Conservation (phyloP, 2,329 filamentous ascomycete genomes). For the Fusarium irregulare region DNA sequence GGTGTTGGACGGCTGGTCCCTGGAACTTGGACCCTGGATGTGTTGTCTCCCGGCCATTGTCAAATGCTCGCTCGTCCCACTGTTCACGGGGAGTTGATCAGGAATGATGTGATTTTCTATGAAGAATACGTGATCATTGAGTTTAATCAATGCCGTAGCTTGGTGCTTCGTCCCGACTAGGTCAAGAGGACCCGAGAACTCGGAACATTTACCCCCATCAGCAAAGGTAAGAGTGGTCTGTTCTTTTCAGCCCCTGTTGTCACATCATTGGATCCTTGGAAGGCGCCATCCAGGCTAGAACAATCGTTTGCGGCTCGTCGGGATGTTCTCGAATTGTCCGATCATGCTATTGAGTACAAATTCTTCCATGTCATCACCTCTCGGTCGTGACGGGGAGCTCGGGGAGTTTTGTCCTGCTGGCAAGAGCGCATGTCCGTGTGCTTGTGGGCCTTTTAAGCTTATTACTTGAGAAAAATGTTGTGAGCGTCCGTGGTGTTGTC, state of each 20-base stretch:
- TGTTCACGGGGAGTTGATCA: conserved; percentile 19
- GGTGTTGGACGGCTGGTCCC: background rate
- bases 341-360: background rate
- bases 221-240: conserved; percentile 22
- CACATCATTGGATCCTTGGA: conserved; percentile 35
- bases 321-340: background rate
- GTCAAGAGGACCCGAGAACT: conserved; percentile 13
- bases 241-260: conserved; percentile 20
- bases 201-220: background rate
- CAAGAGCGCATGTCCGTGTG: background rate
- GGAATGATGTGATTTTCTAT: background rate
- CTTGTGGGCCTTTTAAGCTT: conserved; percentile 38
- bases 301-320: conserved; percentile 27
- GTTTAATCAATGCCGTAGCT: background rate
- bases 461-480: conserved; percentile 21
- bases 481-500: background rate
- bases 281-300: conserved; percentile 35
- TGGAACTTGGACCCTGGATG: background rate
- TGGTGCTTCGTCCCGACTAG: background rate
- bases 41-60: background rate
- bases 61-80: too few relatives aligned
- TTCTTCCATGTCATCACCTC: background rate
- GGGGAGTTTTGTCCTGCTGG: conserved; percentile 6
- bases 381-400: conserved; percentile 27
- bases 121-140: conserved; percentile 14